These are phyloP conservation scores for Pichia sp. DNA, from an alignment of 1,139 yeast species.

Conservation along the genomic window DNA sequence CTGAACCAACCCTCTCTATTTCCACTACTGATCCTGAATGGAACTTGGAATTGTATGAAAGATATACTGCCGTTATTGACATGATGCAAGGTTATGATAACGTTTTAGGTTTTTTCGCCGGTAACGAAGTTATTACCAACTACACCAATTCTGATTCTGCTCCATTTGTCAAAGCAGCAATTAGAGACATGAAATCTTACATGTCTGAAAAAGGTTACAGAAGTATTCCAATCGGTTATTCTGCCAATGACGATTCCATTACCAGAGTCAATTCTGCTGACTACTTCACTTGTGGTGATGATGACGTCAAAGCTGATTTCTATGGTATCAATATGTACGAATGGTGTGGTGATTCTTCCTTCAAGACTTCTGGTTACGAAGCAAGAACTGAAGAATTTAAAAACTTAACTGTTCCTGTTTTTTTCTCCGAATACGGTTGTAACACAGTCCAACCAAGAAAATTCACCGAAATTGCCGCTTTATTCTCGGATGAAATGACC, in stretches of 20 bases:
- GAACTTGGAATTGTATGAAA: conserved; percentile 53
- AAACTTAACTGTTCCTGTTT: conserved; percentile 59
- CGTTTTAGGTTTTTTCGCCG: conserved; percentile 74
- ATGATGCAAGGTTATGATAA: conserved; percentile 60
- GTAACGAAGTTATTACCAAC: conserved; percentile 73
- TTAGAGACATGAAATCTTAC: conserved; percentile 68
- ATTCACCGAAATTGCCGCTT: conserved; percentile 61
- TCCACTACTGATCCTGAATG: conserved; percentile 46
- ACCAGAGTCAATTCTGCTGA: conserved; percentile 65
- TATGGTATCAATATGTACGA: conserved; percentile 94
- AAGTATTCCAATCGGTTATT: conserved; percentile 71
- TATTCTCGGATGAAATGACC: conserved; percentile 57
- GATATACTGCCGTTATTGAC: conserved; percentile 58
- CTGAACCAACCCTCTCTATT: conserved; percentile 43
- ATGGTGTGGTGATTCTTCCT: conserved; percentile 83
- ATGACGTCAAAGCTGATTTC: conserved; percentile 67
- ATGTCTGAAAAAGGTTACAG: conserved; percentile 54
- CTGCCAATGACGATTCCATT: conserved; percentile 65
- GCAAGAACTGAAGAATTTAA: conserved; percentile 65
- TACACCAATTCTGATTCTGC: conserved; percentile 62
- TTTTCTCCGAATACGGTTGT: conserved; percentile 82
- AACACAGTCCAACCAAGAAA: conserved; percentile 53
- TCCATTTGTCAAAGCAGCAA: conserved; percentile 73
- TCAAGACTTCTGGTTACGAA: conserved; percentile 57
- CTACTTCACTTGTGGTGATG: conserved; percentile 68